Evolutionary conservation across 495 filamentous ascomycete species (phyloP), one percentile per base, ranked within the genome.

Genomic region (Penicillium fimorum): DNA sequence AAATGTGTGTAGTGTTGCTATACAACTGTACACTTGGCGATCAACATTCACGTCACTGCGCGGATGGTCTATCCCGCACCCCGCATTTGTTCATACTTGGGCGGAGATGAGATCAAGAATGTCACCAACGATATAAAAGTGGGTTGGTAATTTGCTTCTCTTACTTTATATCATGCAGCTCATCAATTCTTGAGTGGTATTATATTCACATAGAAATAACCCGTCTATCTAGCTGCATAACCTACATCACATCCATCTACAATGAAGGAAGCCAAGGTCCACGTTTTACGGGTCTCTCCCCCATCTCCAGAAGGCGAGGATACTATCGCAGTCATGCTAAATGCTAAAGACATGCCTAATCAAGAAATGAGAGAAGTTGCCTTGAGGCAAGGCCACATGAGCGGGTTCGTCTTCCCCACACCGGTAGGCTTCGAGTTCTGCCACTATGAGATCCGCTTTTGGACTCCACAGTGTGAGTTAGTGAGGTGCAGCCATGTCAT

Each of bases 41-140:
- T 59, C 44, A 54, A 47, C 56, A 53, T 5, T 17, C 30, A 59
- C 57, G 57, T 56, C 53, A 56, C 47, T 42, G 52, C 47, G 47
- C n/a, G 47, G 46, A 18, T 60, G 53, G 58, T 56, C 48, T 30
- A 17, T 44, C 38, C 55, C 29, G 52, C 52, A 8, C n/a, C 29
- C 52, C 24, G 52, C 13, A 54, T 13, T 35, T 51, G 17, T 27
- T 27, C 40, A 40, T 50, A 35, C 13, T 35, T 35, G 33, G 5
- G n/a, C 13, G 15, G 15, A 29, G 2, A 29, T 17, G 27, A 4
- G n/a, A 42, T 20, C 11, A 6, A 29, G 8, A 13, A 13, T 27
- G 9, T 3, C 24, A n/a, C 27, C 13, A 20, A 47, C 5, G 12
- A 32, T 24, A n/a, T 24, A 15, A 5, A 25, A 22, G 13, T 43